Base-by-base conservation (phyloP, 1,139 yeast species). In the Ogataea hybrid region DNA sequence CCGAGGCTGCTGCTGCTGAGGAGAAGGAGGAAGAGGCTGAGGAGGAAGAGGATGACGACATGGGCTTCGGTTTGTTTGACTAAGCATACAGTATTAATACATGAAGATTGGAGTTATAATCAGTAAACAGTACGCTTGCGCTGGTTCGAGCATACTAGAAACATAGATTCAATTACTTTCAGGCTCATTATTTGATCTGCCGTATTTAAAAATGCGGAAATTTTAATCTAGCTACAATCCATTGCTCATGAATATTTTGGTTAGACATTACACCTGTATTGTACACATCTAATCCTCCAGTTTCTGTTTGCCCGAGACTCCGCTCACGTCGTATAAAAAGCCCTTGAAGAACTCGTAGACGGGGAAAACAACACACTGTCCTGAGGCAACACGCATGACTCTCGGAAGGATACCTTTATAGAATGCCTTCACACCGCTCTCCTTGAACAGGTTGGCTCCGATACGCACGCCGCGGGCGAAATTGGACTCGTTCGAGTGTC, bases 371-470 rank as follows among this genome's bases (percentile, higher is more conserved):
- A 92, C 97, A 43, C 97, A 97, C 69, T 92, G 98, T 50, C 98
- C 98, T 18, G 98, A 97, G 14, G 98, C 98, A 44, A 92, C 98
- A 70, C 98, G 84, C 95, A 92, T 89, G 57, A 92, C 92, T 73
- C 98, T 84, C 57, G 98, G 98, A 30, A 97, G 89, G 62, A 92
- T 92, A 70, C 98, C 98, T 68, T 90, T 87, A 72, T 92, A 90
- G 57, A 89, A 77, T 15, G 96, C 96, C 48, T 75, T 73, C 51
- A 81, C 68, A 53, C 97, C 98, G 67, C 90, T 96, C 70, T 88
- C 96, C 62, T 81, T 83, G 55, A 90, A 70, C 64, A 92, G 77
- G 61, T 83, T 92, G 43, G 71, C 71, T 49, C 95, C 90, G 57
- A 92, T 90, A 63, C 92, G 77, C 39, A 75, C 69, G 57, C 92